A percentile compares a stretch with the other conserved stretches of the same genome.
Conservation (phyloP, 306 rosid genomes). For the Lupinus albus region DNA sequence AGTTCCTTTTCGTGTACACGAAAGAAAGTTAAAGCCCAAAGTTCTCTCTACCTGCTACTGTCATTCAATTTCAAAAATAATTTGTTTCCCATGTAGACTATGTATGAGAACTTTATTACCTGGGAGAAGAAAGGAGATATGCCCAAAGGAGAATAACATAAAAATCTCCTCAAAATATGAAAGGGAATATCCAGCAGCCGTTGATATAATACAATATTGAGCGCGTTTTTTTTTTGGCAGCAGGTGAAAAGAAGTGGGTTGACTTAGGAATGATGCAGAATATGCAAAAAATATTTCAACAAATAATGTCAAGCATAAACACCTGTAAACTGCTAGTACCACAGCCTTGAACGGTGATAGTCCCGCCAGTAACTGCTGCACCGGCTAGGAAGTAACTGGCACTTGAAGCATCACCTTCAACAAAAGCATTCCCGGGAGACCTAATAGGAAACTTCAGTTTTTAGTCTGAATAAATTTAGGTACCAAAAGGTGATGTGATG, state of each 20-base stretch:
- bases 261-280: conserved; percentile 16
- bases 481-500: conserved; percentile 22
- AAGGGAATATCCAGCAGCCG: background rate
- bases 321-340: conserved; percentile 99
- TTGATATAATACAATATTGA: background rate
- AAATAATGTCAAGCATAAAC: conserved; percentile 32
- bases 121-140: background rate
- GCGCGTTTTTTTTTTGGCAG: background rate
- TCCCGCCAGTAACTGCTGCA: conserved; percentile 98
- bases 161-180: background rate
- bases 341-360: conserved; percentile 93
- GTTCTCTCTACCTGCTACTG: background rate
- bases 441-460: conserved; percentile 47
- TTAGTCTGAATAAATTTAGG: conserved; percentile 28
- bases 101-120: background rate
- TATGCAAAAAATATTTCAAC: background rate
- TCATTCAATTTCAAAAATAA: background rate
- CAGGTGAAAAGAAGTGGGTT: background rate
- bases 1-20: background rate
- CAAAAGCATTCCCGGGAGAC: conserved; percentile 93
- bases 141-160: background rate
- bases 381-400: conserved; percentile 99
- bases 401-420: conserved; percentile 99
- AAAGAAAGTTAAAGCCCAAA: background rate
- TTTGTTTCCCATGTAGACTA: background rate